Base-by-base conservation (phyloP, 169 alveolate species). In the Plasmodium gonderi region DNA sequence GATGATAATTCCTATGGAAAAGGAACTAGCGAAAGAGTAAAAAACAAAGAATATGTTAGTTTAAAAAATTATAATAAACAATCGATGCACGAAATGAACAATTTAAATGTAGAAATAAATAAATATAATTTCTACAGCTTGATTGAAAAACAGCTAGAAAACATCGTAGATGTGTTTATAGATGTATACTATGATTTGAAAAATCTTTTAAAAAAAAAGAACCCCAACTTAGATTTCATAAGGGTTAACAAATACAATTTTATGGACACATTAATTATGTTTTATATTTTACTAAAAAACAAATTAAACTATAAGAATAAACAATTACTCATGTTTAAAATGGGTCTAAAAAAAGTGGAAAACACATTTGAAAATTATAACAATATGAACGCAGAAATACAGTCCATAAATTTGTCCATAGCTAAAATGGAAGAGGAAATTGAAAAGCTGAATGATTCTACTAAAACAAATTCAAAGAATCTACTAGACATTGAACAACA, bases 261-360 rank as follows among this genome's bases (percentile, higher is more conserved):
- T 42, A 23, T 65, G 9, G 93, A 87, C 38, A 44, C 89, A 1
- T 29, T 87, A 74, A 51, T 75, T 6, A 87, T 87, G 93, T 87
- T 87, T 60, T 87, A 87, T 9, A 87, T 87, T 38, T 75, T 87
- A 74, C 49, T 87, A 38, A 87, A 87, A 51, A 87, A 87, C 38
- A 87, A 87, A 87, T 51, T 87, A 87, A 87, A 75, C 47, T 87
- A 87, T 67, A 87, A 87, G 45, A 87, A 87, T 33, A 87, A 87
- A 38, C 93, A 87, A 75, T 67, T 87, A 29, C 54, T 45, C 33
- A 87, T 87, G 93, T 87, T 75, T 47, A 87, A 51, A 87, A 87
- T 75, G 85, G 79, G 93, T n/a, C 85, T 87, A 36, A 87, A 87
- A 51, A 87, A 87, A 40, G 54, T 87, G 40, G 51, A 74, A 31